Evolutionary conservation across 2,329 filamentous ascomycete genomes (phyloP).

Genomic region (Sarocladiaceae sp.): DNA sequence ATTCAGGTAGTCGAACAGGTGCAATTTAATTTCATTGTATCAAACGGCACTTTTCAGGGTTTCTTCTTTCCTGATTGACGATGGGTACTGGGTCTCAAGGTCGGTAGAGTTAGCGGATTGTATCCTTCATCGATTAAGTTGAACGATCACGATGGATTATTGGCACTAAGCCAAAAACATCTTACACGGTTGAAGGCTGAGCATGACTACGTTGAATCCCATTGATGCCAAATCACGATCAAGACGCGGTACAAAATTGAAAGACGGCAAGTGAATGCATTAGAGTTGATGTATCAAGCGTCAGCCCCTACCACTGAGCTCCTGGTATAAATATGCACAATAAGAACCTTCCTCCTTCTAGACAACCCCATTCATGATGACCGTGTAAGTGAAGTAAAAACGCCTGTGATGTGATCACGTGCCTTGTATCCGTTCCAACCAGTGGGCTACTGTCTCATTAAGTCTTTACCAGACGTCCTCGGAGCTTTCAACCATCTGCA

Average conservation of each 20-base stretch:
- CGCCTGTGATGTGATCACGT: constrained; percentile 5
- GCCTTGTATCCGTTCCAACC: not conserved
- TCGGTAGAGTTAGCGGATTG: too few relatives aligned
- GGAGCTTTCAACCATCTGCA: constrained; percentile 56
- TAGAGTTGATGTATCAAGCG: not conserved
- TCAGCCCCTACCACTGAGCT: not conserved
- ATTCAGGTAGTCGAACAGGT: too few relatives aligned
- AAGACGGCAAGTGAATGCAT: constrained; percentile 8
- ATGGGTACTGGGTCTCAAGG: too few relatives aligned
- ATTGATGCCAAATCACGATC: not conserved
- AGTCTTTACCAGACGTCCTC: constrained; percentile 59
- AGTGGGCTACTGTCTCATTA: not conserved
- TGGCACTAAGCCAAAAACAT: too few relatives aligned
- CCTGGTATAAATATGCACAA: constrained; percentile 8
- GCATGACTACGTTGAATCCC: too few relatives aligned
- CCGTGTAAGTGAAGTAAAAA: not conserved
- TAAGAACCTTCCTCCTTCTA: not conserved
- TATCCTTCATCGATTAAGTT: too few relatives aligned
- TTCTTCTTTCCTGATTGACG: too few relatives aligned
- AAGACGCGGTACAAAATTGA: not conserved
- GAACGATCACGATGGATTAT: too few relatives aligned
- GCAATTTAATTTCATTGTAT: too few relatives aligned
- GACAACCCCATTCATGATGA: not conserved
- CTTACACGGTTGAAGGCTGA: too few relatives aligned
- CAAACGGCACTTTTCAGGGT: too few relatives aligned